Conservation (phyloP, 257 asterid genomes). For the Nemophila menziesii region DNA sequence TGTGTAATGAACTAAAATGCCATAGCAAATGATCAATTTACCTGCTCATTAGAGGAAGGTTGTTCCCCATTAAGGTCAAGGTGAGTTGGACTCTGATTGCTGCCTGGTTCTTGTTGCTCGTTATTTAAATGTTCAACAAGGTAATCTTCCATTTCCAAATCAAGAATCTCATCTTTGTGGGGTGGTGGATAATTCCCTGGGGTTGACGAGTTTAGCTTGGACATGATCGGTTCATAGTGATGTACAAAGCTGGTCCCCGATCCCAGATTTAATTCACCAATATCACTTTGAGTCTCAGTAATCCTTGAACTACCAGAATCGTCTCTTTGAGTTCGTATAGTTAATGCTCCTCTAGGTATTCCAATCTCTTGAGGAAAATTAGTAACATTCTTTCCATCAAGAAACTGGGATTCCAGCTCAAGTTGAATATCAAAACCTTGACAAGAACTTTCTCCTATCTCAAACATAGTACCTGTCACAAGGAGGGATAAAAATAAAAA, state of each 20-base stretch:
- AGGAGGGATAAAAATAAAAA: too few relatives aligned
- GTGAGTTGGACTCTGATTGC: background rate
- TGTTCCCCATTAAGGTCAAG: background rate
- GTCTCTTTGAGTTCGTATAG: background rate
- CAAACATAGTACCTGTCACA: too few relatives aligned
- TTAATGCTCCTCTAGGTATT: background rate
- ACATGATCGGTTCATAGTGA: background rate
- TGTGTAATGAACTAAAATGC: too few relatives aligned
- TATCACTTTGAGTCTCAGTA: background rate
- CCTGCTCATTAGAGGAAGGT: background rate
- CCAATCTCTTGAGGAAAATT: background rate
- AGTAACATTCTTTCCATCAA: too few relatives aligned
- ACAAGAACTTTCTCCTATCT: background rate
- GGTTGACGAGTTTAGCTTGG: background rate
- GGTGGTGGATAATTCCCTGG: background rate
- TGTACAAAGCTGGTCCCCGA: background rate
- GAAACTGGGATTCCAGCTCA: background rate
- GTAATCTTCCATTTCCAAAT: slow-evolving; percentile 2
- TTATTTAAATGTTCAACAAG: background rate
- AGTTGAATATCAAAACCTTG: background rate
- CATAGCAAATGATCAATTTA: background rate
- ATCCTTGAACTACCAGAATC: background rate
- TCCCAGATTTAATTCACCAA: background rate
- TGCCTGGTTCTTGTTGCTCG: background rate
- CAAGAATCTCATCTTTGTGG: slow-evolving; percentile 5